Percentiles rank a stretch among this genome's conserved stretches.
Conservation (phyloP, 2,329 filamentous ascomycete species). For the Verticillium tricorpus region DNA sequence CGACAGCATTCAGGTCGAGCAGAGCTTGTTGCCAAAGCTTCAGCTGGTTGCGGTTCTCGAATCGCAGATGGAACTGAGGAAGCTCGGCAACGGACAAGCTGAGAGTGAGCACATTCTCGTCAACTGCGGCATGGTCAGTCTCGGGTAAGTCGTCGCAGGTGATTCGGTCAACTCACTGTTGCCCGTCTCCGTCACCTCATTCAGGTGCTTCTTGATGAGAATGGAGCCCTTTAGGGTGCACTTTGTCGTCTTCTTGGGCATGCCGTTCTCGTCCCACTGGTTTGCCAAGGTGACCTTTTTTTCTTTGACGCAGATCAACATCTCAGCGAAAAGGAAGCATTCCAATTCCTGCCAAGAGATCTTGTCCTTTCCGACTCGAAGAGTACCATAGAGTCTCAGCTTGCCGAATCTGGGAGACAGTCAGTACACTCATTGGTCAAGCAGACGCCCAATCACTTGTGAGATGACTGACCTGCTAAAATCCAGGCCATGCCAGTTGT, state of each 20-base stretch:
- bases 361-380: constrained; percentile 93
- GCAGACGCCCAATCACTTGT: background rate
- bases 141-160: no score
- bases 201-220: constrained; percentile 95
- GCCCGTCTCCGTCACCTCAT: constrained; percentile 73
- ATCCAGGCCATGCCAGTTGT: constrained; percentile 97
- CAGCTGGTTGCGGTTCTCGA: constrained; percentile 76
- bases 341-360: constrained; percentile 96
- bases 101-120: constrained; percentile 82
- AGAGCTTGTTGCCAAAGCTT: constrained; percentile 89
- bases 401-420: constrained; percentile 69
- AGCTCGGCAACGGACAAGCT: constrained; percentile 88
- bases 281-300: constrained; percentile 65
- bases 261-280: constrained; percentile 61
- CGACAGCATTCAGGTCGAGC: constrained; percentile 72
- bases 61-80: constrained; percentile 89
- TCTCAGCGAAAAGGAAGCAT: constrained; percentile 95
- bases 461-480: constrained; percentile 61
- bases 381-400: constrained; percentile 79
- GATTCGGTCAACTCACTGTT: constrained; percentile 29
- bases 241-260: constrained; percentile 61
- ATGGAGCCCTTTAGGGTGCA: constrained; percentile 97
- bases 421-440: constrained; percentile 20
- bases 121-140: constrained; percentile 30
- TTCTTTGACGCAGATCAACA: constrained; percentile 99